Evolutionary conservation across 2,329 filamentous ascomycete species (phyloP).

Genomic region (Penicillium polonicum): DNA sequence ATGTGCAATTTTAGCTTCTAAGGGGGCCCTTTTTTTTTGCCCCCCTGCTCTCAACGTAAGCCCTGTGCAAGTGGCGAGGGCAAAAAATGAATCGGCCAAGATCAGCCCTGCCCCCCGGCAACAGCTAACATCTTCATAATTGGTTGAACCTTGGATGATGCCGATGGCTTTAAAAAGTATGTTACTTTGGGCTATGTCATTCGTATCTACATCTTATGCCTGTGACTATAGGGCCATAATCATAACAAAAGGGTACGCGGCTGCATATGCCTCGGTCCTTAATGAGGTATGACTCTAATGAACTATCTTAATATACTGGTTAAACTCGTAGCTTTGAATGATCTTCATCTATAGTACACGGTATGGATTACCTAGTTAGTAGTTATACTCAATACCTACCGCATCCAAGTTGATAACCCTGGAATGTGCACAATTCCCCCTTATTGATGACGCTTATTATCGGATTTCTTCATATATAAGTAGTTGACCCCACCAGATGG

Average conservation of each 20-base stretch:
- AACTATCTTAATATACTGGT: no score
- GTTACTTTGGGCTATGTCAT: neutral
- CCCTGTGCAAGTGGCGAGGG: constrained; percentile 11
- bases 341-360: no score
- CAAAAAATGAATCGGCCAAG: constrained; percentile 5
- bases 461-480: neutral
- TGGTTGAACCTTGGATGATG: neutral
- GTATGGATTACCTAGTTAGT: no score
- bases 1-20: constrained; percentile 8
- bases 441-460: neutral
- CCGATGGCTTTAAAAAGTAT: neutral
- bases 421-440: neutral
- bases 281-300: no score
- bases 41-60: constrained; percentile 1
- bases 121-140: constrained; percentile 8
- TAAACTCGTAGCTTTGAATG: no score
- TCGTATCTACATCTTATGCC: neutral
- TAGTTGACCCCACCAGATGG: neutral
- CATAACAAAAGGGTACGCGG: neutral
- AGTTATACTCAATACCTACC: no score
- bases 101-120: neutral
- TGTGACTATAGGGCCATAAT: neutral
- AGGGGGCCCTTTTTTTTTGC: neutral
- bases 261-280: neutral
- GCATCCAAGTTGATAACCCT: no score